Percentiles rank a stretch among this genome's conserved stretches.
Conservation (phyloP, 2,329 filamentous ascomycete genomes). For the Alternaria conjuncta region DNA sequence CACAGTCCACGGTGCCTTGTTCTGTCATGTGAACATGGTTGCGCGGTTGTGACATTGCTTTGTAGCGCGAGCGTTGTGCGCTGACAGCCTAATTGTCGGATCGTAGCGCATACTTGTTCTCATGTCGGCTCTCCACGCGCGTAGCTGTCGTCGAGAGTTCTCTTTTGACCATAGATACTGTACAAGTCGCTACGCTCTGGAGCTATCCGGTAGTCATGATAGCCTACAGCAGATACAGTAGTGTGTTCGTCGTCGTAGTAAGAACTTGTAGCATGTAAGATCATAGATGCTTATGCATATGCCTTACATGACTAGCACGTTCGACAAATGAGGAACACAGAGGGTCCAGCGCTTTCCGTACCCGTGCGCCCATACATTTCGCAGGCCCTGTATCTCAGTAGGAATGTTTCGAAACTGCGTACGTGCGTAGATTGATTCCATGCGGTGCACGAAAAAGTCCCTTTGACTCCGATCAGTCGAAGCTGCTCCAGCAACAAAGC, state of each 20-base stretch:
- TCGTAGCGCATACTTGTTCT: neutral
- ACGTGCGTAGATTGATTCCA: slow-evolving; percentile 19
- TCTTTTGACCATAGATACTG: no score
- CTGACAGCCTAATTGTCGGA: neutral
- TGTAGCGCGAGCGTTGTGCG: neutral
- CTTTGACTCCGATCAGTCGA: slow-evolving; percentile 16
- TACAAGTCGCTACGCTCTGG: no score
- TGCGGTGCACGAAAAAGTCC: slow-evolving; percentile 19
- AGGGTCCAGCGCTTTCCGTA: slow-evolving; percentile 15
- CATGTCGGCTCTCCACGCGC: rapidly evolving
- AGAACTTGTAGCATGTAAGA: no score
- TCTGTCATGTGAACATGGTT: neutral
- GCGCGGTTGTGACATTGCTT: neutral
- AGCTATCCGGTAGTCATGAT: no score
- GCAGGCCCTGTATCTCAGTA: slow-evolving; percentile 16
- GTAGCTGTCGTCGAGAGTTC: neutral
- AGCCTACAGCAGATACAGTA: no score
- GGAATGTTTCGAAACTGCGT: slow-evolving; percentile 29
- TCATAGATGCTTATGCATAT: neutral
- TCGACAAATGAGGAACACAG: slow-evolving; percentile 14
- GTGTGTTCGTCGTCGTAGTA: no score
- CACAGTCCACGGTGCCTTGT: neutral
- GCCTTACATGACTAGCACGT: slow-evolving; percentile 25
- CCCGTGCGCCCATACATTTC: slow-evolving; percentile 17
- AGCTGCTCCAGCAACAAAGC: slow-evolving; percentile 27